Conservation (phyloP, 306 rosid genomes). For the Lathyrus aphaca region DNA sequence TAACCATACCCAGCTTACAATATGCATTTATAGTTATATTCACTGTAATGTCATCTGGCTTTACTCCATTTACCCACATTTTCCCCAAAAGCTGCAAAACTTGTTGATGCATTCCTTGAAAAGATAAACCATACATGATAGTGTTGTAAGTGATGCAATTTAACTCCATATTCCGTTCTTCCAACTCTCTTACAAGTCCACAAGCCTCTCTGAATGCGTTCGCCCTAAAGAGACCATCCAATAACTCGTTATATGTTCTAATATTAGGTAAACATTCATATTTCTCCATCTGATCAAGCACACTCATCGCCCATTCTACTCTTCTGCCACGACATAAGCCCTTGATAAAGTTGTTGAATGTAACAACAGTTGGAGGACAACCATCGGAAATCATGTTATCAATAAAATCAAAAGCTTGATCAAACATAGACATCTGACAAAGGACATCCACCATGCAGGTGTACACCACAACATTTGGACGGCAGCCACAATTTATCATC, state of each 20-base stretch:
- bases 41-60: slow-evolving; percentile 61
- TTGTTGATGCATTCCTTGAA: slow-evolving; percentile 55
- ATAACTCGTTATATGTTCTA: slow-evolving; percentile 72
- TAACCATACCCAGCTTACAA: slow-evolving; percentile 69
- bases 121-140: slow-evolving; percentile 69
- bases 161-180: slow-evolving; percentile 51
- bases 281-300: slow-evolving; percentile 66
- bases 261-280: slow-evolving; percentile 68
- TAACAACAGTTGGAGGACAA: slow-evolving; percentile 75
- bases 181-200: slow-evolving; percentile 60
- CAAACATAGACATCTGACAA: slow-evolving; percentile 64
- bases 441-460: slow-evolving; percentile 86
- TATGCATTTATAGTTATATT: slow-evolving; percentile 60
- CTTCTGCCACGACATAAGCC: slow-evolving; percentile 67
- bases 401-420: slow-evolving; percentile 60
- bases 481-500: slow-evolving; percentile 71
- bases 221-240: slow-evolving; percentile 70
- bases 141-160: slow-evolving; percentile 76
- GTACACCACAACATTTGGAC: slow-evolving; percentile 76
- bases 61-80: slow-evolving; percentile 66
- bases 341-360: slow-evolving; percentile 73
- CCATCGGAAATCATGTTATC: slow-evolving; percentile 67
- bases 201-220: slow-evolving; percentile 63
- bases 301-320: slow-evolving; percentile 62
- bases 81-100: slow-evolving; percentile 68